Evolutionary conservation across 768 basidiomycete species (phyloP), one percentile per base, ranked within the genome.

Genomic region (Tricholoma terreum): DNA sequence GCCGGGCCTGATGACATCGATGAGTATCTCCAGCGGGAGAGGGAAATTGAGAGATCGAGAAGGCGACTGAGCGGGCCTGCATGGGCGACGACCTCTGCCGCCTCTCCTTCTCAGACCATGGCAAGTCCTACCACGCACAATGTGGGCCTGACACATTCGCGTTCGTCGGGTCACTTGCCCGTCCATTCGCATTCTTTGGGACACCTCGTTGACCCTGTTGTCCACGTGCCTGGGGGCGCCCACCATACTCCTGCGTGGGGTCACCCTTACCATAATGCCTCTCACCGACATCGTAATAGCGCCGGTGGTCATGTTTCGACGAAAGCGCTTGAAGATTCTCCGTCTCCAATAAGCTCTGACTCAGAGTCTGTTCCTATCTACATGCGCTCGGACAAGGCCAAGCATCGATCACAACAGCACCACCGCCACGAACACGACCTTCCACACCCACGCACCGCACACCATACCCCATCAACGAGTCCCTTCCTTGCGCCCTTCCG

Each of bases 401-500:
- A 54, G 14, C 48, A 40, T 19, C 27, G 3, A 27, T 15, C n/a
- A 14, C 34, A 27, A 9, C n/a, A 49, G 67, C 61, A 49, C 52
- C 58, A 12, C 49, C 52, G 35, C 42, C 58, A 12, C 30, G 50
- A 40, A 40, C 51, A 69, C 71, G 66, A 55, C 48, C 69, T 17
- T 67, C 66, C 51, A 67, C 66, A 49, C 61, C 65, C 43, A 9
- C 51, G 52, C 54, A 58, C 58, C 33, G 40, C 33, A 4, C 53
- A 71, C 59, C 55, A 67, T 14, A 90, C 90, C 0, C 90, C 90
- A 1, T 86, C 85, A 17, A 86, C 89, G 1, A 89, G 86, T 58
- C 90, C 90, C 0, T 91, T 92, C 79, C 81, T 92, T 19, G 90
- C 86, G 0, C 88, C 89, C 2, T 72, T 92, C 61, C 80, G 87